These are phyloP conservation scores for Plasmodium gonderi DNA, from an alignment of 169 alveolate genomes.

Conservation along the genomic window DNA sequence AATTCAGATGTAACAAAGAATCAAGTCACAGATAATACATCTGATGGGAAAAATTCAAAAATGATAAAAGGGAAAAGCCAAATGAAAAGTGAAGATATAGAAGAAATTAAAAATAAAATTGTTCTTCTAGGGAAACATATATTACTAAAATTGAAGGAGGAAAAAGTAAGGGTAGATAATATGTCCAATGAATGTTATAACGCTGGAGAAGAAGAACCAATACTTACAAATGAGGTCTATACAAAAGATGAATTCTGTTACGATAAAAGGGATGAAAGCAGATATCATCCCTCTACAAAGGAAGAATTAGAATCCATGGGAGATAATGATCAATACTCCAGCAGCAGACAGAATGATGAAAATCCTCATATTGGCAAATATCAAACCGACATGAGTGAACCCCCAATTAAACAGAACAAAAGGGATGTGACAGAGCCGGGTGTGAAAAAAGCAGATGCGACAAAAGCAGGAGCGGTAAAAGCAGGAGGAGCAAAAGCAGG, in stretches of 20 bases:
- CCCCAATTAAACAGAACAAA: neutral
- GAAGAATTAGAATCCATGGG: neutral
- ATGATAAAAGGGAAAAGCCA: neutral
- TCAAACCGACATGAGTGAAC: neutral
- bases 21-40: neutral
- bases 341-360: neutral
- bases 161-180: conserved; percentile 34
- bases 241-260: neutral
- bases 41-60: neutral
- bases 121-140: conserved; percentile 43
- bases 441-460: neutral
- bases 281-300: neutral
- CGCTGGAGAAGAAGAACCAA: neutral
- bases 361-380: neutral
- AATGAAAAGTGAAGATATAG: conserved; percentile 26
- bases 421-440: no score
- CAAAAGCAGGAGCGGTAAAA: neutral
- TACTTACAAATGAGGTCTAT: neutral
- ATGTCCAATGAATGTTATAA: neutral
- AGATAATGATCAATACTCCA: neutral
- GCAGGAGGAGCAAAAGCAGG: no score
- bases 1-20: conserved; percentile 4
- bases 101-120: conserved; percentile 51
- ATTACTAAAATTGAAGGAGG: conserved; percentile 61
- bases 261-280: no score